Base-by-base conservation (phyloP, 768 basidiomycete genomes). In the Suillus decipiens region DNA sequence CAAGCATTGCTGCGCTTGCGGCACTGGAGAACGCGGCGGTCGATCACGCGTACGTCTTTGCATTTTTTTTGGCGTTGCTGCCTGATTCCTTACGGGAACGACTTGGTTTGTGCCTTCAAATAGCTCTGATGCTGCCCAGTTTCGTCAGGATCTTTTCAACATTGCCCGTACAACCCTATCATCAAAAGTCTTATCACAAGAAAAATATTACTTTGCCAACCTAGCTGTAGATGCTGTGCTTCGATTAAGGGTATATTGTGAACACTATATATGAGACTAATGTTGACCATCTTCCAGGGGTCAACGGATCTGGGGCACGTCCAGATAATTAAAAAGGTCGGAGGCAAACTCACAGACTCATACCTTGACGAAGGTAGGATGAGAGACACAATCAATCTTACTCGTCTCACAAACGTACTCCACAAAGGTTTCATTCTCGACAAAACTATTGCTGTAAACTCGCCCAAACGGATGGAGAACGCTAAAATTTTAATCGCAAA, bases 271-370 rank as follows among this genome's bases (percentile, higher is more conserved):
- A 17, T 54, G 19, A 41, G 15, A 14, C 28, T 61, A 58, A 41
- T 12, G 24, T 39, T 66, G 58, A 68, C 51, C 31, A 8, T 42
- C 8, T 15, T 56, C 9, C 70, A 95, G 91, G 97, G 96, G 42
- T 97, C 95, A 43, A 95, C 93, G 58, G 91, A 99, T 78, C 82
- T 99, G 41, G 96, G 99, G 67, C 95, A 98, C 75, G 97, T 99
- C 68, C 96, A 99, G 77, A 90, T 99, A 75, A 99, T 99, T 81
- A 99, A 99, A 85, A 98, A 98, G 78, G 93, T 93, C 22, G 96
- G 96, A 62, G 96, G 96, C 57, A 99, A 98, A 80, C 83, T 99
- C 70, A 96, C 95, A 0, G 96, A 99, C 71, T 96, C 95, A 6
- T 99, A 99, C 80, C 86, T 99, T 41, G 96, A 97, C 71, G 97